Base-by-base conservation (phyloP, 2,329 filamentous ascomycete species). In the Pseudogymnoascus verrucosus region DNA sequence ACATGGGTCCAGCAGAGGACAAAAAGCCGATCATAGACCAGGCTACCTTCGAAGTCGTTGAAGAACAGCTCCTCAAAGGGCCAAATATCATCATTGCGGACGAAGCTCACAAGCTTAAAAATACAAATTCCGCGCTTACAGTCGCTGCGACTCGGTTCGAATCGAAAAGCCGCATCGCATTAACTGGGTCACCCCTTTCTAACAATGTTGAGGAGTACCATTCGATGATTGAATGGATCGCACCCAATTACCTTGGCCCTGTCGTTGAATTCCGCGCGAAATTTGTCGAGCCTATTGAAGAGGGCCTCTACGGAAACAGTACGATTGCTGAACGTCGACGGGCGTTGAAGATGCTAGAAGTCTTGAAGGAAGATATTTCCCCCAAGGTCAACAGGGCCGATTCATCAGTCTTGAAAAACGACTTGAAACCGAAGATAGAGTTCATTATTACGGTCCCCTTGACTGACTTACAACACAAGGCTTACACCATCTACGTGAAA, bases 191-290 rank as follows among this genome's bases (percentile, higher is more conserved):
- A 0, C 93, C 93, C 0, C 78, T 97, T 61, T 87, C 90, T 4
- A 97, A 96, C 71, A 89, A 91, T 61, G 85, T 96, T 0, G 78
- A 83, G 28, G 93, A 97, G 69, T 96, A 96, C 71, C 91, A 88
- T 71, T 78, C 86, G n/a, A 90, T 96, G 84, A 88, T 96, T 64
- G 84, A 93, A 67, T 96, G 91, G 91, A 86, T 95, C 61, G 87
- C 90, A 1, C 89, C 90, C 0, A 85, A 84, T 23, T 96, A 90
- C 72, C 79, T 96, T 2, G 91, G 91, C 0, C 80, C 83, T 3
- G 75, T 81, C 8, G 70, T 75, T 0, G 88, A 93, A 70, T 97
- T 97, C 73, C 82, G 79, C 19, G 73, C 79, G 0, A 82, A 86
- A n/a, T 96, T 89, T 71, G 82, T 85, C 4, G 81, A 80, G 2